Percentiles rank a stretch among this genome's conserved stretches.
phyloP scores from a whole-genome alignment of 1,284 basidiomycete genomes.

The Pyrrhoderma lamaoense region DNA sequence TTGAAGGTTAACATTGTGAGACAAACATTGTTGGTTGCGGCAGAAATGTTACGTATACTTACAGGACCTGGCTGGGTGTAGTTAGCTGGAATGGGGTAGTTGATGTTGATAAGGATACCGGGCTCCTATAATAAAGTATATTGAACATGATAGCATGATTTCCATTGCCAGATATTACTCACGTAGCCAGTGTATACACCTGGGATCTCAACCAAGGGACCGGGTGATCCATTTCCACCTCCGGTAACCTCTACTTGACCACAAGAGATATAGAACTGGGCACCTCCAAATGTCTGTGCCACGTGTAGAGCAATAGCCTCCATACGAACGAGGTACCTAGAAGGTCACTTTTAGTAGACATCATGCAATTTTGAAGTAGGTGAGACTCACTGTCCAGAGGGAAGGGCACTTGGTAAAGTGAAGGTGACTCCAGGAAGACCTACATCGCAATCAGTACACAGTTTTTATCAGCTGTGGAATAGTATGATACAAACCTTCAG shows the following conservation, averaged over 20 bases:
- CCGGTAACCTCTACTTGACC: slow-evolving; percentile 30
- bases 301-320: slow-evolving; percentile 27
- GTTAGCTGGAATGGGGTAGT: slow-evolving; percentile 18
- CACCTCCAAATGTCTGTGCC: slow-evolving; percentile 17
- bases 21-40: neutral
- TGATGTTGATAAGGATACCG: slow-evolving; percentile 18
- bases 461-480: neutral
- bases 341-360: neutral
- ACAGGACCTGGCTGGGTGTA: slow-evolving; percentile 19
- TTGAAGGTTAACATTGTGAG: neutral
- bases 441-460: neutral
- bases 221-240: slow-evolving; percentile 30
- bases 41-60: slow-evolving; percentile 1
- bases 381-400: slow-evolving; percentile 24
- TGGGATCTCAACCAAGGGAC: slow-evolving; percentile 30
- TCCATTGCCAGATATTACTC: neutral
- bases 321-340: slow-evolving; percentile 27
- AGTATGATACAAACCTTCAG: slow-evolving; percentile 16
- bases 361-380: slow-evolving; percentile 3
- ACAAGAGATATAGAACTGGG: slow-evolving; percentile 27
- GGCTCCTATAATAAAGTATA: slow-evolving; percentile 9
- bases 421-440: slow-evolving; percentile 24
- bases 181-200: slow-evolving; percentile 31
- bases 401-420: slow-evolving; percentile 24
- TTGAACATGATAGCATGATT: neutral